These are phyloP conservation scores for Atractiella rhizophila DNA, from an alignment of 768 basidiomycete genomes.

Conservation along the genomic window DNA sequence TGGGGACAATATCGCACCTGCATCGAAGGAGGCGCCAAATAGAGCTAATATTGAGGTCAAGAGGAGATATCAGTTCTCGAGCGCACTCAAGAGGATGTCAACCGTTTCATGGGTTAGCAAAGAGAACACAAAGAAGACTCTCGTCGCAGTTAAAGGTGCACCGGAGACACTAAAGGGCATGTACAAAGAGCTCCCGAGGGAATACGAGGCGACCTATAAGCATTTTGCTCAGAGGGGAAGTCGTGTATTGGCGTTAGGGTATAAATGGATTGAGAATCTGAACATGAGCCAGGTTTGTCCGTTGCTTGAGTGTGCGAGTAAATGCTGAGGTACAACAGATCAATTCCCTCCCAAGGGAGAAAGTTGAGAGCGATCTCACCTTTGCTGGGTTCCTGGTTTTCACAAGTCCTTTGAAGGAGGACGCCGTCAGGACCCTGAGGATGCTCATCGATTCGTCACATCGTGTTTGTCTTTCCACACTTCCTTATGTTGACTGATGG, in stretches of 20 bases:
- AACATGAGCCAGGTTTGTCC: constrained; percentile 41
- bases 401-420: constrained; percentile 86
- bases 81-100: constrained; percentile 90
- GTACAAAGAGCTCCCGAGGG: constrained; percentile 43
- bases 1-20: constrained; percentile 23
- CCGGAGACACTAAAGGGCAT: constrained; percentile 87
- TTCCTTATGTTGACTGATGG: neutral
- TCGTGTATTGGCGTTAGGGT: constrained; percentile 71
- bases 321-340: constrained; percentile 37
- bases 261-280: constrained; percentile 54
- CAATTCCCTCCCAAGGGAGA: constrained; percentile 56
- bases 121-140: constrained; percentile 8
- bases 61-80: constrained; percentile 91
- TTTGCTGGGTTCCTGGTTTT: constrained; percentile 98
- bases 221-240: constrained; percentile 80
- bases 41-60: constrained; percentile 37
- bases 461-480: constrained; percentile 36
- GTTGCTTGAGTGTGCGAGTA: neutral
- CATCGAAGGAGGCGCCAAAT: constrained; percentile 31
- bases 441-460: constrained; percentile 93
- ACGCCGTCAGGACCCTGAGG: constrained; percentile 68
- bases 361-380: constrained; percentile 46
- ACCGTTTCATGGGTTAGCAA: constrained; percentile 34
- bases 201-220: constrained; percentile 86
- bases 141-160: constrained; percentile 65